A percentile compares a stretch with the other conserved stretches of the same genome.
Conservation (phyloP, 805 yeast genomes). For the Candida takata region DNA sequence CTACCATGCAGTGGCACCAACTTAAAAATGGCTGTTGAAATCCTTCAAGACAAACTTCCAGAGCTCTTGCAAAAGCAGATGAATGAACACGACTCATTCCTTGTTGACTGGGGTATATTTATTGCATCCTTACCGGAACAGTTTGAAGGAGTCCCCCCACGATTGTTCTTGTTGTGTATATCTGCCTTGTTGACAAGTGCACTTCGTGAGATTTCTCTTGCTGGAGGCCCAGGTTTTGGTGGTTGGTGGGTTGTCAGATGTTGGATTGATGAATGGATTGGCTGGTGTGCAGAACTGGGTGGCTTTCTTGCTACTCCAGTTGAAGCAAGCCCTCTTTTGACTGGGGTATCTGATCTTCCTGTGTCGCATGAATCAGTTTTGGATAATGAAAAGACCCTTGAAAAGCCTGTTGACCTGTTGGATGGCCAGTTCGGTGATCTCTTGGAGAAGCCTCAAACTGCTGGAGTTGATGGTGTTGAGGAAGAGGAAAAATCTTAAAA, state of each 20-base stretch:
- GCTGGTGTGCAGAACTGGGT: conserved; percentile 59
- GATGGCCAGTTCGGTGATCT: conserved; percentile 19
- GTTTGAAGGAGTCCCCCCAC: conserved; percentile 46
- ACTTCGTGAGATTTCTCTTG: conserved; percentile 52
- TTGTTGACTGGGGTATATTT: conserved; percentile 28
- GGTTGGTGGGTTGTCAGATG: conserved; percentile 73
- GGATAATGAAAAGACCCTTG: conserved; percentile 4
- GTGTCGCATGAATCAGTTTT: conserved; percentile 1
- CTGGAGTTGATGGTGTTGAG: background rate
- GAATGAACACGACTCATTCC: conserved; percentile 10
- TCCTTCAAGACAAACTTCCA: conserved; percentile 32
- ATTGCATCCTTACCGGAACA: conserved; percentile 36
- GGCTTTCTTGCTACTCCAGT: conserved; percentile 32
- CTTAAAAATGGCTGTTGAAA: conserved; percentile 25
- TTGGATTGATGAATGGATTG: conserved; percentile 70
- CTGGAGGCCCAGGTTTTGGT: conserved; percentile 53
- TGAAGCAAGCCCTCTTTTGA: conserved; percentile 5
- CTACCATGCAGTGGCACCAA: conserved; percentile 40
- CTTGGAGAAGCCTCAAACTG: background rate
- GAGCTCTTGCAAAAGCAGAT: conserved; percentile 22
- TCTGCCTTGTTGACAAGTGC: conserved; percentile 51
- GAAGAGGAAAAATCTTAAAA: background rate
- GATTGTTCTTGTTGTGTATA: conserved; percentile 45
- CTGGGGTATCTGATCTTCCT: conserved; percentile 3
- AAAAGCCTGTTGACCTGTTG: conserved; percentile 13